These are phyloP conservation scores for Sanghuangporus baumii DNA, from an alignment of 1,284 basidiomycete genomes.

Conservation along the genomic window DNA sequence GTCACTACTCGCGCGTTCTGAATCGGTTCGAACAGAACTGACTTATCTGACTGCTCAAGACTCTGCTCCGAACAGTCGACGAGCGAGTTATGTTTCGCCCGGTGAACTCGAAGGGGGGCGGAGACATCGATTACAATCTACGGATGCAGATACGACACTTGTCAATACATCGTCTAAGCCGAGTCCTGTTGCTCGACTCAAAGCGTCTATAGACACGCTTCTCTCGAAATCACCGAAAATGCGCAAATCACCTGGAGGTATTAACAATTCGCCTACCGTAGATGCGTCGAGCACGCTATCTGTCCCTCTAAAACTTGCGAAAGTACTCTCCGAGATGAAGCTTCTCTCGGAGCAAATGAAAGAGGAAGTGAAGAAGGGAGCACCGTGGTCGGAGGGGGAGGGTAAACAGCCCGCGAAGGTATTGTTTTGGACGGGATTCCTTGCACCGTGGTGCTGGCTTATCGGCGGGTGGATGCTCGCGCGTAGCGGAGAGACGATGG, in stretches of 20 bases:
- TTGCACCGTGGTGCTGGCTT: slow-evolving; percentile 62
- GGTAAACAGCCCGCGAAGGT: slow-evolving; percentile 39
- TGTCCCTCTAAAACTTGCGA: not conserved
- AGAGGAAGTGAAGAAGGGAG: slow-evolving; percentile 6
- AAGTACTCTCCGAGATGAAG: not conserved
- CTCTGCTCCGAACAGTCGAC: slow-evolving; percentile 5
- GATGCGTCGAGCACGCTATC: not conserved
- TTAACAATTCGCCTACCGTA: not conserved
- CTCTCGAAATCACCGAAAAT: slow-evolving; percentile 6
- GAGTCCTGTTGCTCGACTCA: slow-evolving; percentile 13
- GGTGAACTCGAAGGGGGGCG: slow-evolving; percentile 8
- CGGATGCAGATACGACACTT: slow-evolving; percentile 10
- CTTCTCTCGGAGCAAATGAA: not conserved
- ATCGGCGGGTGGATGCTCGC: slow-evolving; percentile 67
- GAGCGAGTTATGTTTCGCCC: not conserved
- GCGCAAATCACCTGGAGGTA: slow-evolving; percentile 2
- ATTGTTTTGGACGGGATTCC: slow-evolving; percentile 65
- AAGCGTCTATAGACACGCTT: slow-evolving; percentile 11
- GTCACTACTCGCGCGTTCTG: slow-evolving; percentile 15
- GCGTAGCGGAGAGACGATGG: slow-evolving; percentile 29
- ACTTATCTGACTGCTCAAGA: slow-evolving; percentile 17
- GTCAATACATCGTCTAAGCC: slow-evolving; percentile 1
- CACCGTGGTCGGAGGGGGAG: slow-evolving; percentile 8
- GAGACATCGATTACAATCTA: not conserved
- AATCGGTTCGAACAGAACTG: slow-evolving; percentile 14